phyloP scores from a whole-genome alignment of 805 yeast genomes.

The Saccharomyces eubayanus region DNA sequence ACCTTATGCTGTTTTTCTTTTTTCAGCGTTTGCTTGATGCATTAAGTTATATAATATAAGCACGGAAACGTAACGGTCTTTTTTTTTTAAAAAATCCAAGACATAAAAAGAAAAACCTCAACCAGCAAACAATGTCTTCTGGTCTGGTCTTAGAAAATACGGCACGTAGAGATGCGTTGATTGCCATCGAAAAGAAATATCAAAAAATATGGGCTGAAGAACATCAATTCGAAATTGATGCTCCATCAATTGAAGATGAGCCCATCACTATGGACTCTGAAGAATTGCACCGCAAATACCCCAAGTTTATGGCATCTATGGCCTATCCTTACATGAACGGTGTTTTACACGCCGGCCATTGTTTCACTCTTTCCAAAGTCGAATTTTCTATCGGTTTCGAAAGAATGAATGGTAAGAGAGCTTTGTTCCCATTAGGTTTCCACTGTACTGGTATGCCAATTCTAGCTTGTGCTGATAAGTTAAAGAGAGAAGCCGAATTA shows the following conservation, averaged over 20 bases:
- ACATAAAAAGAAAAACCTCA: not conserved
- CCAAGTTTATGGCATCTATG: constrained; percentile 87
- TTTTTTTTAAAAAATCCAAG: not conserved
- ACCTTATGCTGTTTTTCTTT: not conserved
- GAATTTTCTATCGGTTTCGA: constrained; percentile 91
- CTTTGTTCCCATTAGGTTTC: constrained; percentile 92
- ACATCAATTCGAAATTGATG: constrained; percentile 76
- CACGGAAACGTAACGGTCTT: not conserved
- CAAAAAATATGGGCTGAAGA: constrained; percentile 84
- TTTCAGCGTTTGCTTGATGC: not conserved
- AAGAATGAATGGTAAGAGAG: constrained; percentile 87
- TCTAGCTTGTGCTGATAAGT: constrained; percentile 89
- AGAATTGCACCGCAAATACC: constrained; percentile 67
- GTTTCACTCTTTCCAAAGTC: constrained; percentile 87
- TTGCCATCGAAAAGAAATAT: constrained; percentile 80
- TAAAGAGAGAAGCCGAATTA: constrained; percentile 82
- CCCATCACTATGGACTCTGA: constrained; percentile 49
- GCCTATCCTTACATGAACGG: constrained; percentile 99
- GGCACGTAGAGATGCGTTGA: constrained; percentile 87
- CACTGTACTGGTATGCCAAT: constrained; percentile 99
- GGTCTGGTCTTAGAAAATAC: constrained; percentile 49
- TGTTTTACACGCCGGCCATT: constrained; percentile 94
- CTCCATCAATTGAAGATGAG: constrained; percentile 67
- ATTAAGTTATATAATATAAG: not conserved
- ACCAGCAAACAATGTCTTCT: not conserved